phyloP scores from a whole-genome alignment of 768 basidiomycete genomes.

The Rhodocollybia butyracea region DNA sequence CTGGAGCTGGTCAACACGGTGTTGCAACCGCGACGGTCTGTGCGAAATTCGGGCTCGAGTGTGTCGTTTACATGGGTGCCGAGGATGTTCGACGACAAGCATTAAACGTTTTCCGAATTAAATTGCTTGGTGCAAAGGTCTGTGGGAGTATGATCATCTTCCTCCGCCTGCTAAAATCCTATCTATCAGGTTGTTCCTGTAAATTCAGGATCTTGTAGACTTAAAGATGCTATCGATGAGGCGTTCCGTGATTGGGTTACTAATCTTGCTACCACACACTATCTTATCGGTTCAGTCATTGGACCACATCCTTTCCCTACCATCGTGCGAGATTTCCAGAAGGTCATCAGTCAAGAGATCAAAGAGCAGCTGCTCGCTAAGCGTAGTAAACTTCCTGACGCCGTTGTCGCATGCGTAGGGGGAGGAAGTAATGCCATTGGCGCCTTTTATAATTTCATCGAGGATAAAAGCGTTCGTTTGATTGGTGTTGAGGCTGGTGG shows the following conservation, averaged over 20 bases:
- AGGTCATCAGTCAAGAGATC: slow-evolving; percentile 92
- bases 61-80: slow-evolving; percentile 96
- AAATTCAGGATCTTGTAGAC: slow-evolving; percentile 86
- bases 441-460: slow-evolving; percentile 95
- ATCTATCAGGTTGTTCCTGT: slow-evolving; percentile 83
- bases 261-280: slow-evolving; percentile 90
- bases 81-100: slow-evolving; percentile 97
- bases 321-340: slow-evolving; percentile 97
- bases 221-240: slow-evolving; percentile 98
- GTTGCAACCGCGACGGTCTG: slow-evolving; percentile 99
- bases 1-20: slow-evolving; percentile 98
- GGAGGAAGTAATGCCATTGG: slow-evolving; percentile 98
- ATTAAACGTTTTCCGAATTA: slow-evolving; percentile 96
- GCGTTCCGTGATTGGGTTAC: slow-evolving; percentile 99
- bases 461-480: slow-evolving; percentile 78
- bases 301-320: slow-evolving; percentile 99
- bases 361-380: slow-evolving; percentile 74
- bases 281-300: slow-evolving; percentile 95
- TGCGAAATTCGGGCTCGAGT: slow-evolving; percentile 93
- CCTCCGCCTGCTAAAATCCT: not conserved
- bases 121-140: slow-evolving; percentile 94
- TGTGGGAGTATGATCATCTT: slow-evolving; percentile 1
- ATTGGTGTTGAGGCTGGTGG: slow-evolving; percentile 98
- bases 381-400: slow-evolving; percentile 87
- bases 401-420: slow-evolving; percentile 94